Evolutionary conservation across 176 grass and related monocot species (phyloP).

Genomic region (Calamus simplicifolius): DNA sequence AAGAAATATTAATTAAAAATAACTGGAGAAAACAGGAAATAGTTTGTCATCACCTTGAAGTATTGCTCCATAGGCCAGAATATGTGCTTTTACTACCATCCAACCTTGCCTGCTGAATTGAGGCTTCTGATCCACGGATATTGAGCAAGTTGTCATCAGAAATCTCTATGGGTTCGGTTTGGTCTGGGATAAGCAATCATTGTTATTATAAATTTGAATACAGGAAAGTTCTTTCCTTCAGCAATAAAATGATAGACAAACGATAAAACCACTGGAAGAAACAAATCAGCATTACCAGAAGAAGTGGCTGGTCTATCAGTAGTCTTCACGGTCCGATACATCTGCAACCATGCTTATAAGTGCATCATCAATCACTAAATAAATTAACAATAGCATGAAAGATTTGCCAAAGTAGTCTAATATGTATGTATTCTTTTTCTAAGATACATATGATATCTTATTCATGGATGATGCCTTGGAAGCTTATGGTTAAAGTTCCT

Average conservation of each 20-base stretch:
- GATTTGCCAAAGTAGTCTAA: too few species aligned
- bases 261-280: neutral
- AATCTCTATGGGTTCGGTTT: slow-evolving; percentile 57
- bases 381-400: too few species aligned
- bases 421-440: too few species aligned
- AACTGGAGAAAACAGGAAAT: neutral
- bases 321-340: slow-evolving; percentile 96
- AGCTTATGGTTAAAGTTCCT: too few species aligned
- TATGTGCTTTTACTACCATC: slow-evolving; percentile 32
- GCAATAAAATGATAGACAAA: too few species aligned
- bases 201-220: too few species aligned
- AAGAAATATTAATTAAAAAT: too few species aligned
- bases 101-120: slow-evolving; percentile 40
- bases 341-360: slow-evolving; percentile 31
- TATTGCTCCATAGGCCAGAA: slow-evolving; percentile 58
- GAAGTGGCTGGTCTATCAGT: slow-evolving; percentile 61
- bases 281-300: slow-evolving; percentile 26
- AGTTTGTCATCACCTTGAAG: slow-evolving; percentile 45
- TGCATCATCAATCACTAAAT: too few species aligned
- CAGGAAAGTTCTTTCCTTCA: too few species aligned
- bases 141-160: slow-evolving; percentile 56
- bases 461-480: too few species aligned
- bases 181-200: slow-evolving; percentile 21
- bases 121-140: slow-evolving; percentile 58
- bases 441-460: too few species aligned